Evolutionary conservation across 495 filamentous ascomycete species (phyloP), one percentile per base, ranked within the genome.

Genomic region (Penicillium chermesinum): DNA sequence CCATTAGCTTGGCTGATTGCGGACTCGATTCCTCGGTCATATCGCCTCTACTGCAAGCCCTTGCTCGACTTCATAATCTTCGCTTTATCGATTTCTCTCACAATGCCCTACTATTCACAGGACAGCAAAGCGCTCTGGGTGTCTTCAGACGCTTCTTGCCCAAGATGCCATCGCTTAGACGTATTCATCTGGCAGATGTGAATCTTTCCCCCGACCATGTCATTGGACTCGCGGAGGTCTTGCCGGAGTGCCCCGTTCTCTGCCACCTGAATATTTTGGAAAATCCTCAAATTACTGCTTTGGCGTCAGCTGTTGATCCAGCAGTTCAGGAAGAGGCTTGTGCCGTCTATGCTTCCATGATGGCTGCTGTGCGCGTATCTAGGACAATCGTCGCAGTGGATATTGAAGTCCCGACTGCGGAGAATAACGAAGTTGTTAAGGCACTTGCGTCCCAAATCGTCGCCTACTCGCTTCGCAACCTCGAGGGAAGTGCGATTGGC

Each of bases 401-500:
- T 61, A 88, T 96, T 52, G 89, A 97, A 57, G 82, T 93, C 9
- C 91, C 91, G 8, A 82, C 75, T 20, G 70, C 79, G 20, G 82
- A 86, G 50, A 86, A 83, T 19, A 87, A 85, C 44, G 91, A 95
- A 50, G 79, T 98, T 36, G 87, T 98, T 52, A 95, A 89, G 65
- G 91, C 88, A 7, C 72, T 98, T 48, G 94, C 89, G 9, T 91
- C 89, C 50, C 89, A 95, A 60, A 87, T 97, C 34, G 84, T 96
- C 7, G 91, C 90, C 2, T 96, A 96, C 60, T 95, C 87, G 46
- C 80, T 98, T 50, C 79, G 85, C 21, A 98, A 98, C 55, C 83
- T 98, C 67, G 89, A 96, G 63, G 61, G 70, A n/a, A 63, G 67
- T 35, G 71, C 72, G 32, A 67, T 76, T 21, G 75, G 73, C 14